Conservation (phyloP, 31 red algal genomes). For the Porphyra umbilicalis region DNA sequence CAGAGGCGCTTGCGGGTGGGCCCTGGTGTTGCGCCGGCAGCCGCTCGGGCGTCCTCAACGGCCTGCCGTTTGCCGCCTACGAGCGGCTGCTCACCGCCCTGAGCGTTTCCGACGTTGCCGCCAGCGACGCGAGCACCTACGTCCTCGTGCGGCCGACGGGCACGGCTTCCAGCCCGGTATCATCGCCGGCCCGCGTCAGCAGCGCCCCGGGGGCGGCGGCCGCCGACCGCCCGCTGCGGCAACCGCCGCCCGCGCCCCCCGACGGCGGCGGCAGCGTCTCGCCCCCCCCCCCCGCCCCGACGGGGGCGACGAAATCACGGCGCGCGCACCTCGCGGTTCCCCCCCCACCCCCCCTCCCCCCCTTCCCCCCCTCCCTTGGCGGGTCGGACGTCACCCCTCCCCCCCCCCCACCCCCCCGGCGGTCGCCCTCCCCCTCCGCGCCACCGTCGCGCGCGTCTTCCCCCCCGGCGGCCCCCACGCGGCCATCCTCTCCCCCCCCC, state of each 20-base stretch:
- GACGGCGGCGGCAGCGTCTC: background rate
- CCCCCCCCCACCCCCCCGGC: background rate
- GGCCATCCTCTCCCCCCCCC: background rate
- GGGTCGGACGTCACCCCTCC: background rate
- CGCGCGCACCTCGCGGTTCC: background rate
- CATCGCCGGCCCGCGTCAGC: too few relatives aligned
- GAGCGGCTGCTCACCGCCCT: background rate
- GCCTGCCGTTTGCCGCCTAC: background rate
- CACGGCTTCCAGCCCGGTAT: too few relatives aligned
- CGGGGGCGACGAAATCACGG: background rate
- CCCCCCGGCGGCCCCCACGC: background rate
- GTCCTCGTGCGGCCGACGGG: background rate
- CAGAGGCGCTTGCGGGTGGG: too few relatives aligned
- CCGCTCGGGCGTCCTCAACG: background rate
- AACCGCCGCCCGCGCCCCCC: background rate
- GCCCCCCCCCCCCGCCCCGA: too few relatives aligned
- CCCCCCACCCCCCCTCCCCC: background rate
- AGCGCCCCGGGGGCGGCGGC: too few relatives aligned
- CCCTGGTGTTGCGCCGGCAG: background rate
- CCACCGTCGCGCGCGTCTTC: background rate
- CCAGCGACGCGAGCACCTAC: background rate
- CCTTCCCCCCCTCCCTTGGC: background rate
- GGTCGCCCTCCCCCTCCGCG: background rate
- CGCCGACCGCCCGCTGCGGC: background rate
- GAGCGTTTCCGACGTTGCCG: background rate